Conservation (phyloP, 2,329 filamentous ascomycete species). For the Myriosclerotinia duriaeana region DNA sequence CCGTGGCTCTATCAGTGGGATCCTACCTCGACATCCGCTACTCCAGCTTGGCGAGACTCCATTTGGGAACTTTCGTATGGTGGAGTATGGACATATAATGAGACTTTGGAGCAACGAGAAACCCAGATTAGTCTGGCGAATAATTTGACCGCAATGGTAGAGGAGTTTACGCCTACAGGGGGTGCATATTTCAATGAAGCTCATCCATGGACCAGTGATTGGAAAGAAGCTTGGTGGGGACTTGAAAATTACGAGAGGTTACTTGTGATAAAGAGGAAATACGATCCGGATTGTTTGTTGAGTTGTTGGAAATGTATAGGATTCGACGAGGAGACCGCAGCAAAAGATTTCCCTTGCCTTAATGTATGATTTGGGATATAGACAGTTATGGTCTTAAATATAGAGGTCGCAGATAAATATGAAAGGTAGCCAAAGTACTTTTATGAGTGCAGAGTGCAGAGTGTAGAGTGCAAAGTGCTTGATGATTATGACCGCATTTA, state of each 20-base stretch:
- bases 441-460: not conserved
- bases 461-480: not conserved
- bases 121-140: not conserved
- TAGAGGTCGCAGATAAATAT: not conserved
- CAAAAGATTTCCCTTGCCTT: conserved; percentile 25
- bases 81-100: conserved; percentile 23
- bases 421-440: not conserved
- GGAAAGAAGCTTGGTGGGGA: conserved; percentile 28
- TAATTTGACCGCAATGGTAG: conserved; percentile 12
- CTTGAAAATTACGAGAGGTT: conserved; percentile 28
- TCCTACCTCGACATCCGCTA: conserved; percentile 28
- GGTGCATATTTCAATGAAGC: conserved; percentile 32
- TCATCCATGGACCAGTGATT: conserved; percentile 27
- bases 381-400: not conserved
- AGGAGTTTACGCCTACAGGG: conserved; percentile 24
- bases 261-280: conserved; percentile 30
- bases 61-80: conserved; percentile 27
- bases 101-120: conserved; percentile 18
- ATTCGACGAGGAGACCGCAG: conserved; percentile 25
- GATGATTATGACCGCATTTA: too few species aligned
- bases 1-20: conserved; percentile 27
- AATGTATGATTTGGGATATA: not conserved
- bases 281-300: conserved; percentile 31
- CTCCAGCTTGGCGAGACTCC: conserved; percentile 26
- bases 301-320: conserved; percentile 31